Evolutionary conservation across 495 filamentous ascomycete species (phyloP).

Genomic region (Aspergillus heteromorphus): DNA sequence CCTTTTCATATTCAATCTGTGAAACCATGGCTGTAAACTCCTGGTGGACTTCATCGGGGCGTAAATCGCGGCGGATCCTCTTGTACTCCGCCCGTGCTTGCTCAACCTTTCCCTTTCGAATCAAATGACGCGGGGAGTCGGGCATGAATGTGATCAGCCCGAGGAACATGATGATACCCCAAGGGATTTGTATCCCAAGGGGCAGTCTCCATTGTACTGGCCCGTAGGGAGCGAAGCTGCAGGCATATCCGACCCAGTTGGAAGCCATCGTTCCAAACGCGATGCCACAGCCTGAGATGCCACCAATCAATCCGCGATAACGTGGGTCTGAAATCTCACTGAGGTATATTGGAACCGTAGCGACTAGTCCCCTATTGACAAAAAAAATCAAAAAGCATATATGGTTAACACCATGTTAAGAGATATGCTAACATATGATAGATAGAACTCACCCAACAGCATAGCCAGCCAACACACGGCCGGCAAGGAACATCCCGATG

Average conservation of each 20-base stretch:
- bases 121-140: constrained; percentile 50
- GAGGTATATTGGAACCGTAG: constrained; percentile 55
- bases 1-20: constrained; percentile 58
- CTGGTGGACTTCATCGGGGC: constrained; percentile 42
- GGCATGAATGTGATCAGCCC: constrained; percentile 56
- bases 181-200: constrained; percentile 53
- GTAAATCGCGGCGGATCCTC: constrained; percentile 44
- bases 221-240: constrained; percentile 50
- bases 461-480: constrained; percentile 49
- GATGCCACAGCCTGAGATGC: constrained; percentile 54
- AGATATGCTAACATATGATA: no score
- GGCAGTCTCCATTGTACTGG: constrained; percentile 53
- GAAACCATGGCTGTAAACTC: constrained; percentile 52
- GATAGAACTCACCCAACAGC: constrained; percentile 43
- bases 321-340: constrained; percentile 52
- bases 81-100: constrained; percentile 45
- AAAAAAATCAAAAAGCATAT: not conserved
- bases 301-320: constrained; percentile 51
- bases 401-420: not conserved
- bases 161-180: constrained; percentile 53
- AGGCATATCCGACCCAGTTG: constrained; percentile 56
- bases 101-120: constrained; percentile 49
- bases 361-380: constrained; percentile 50
- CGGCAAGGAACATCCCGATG: constrained; percentile 56
- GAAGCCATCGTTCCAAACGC: constrained; percentile 54